These are phyloP conservation scores for Escovopsis sp. DNA, from an alignment of 2,329 filamentous ascomycete genomes.

Conservation along the genomic window DNA sequence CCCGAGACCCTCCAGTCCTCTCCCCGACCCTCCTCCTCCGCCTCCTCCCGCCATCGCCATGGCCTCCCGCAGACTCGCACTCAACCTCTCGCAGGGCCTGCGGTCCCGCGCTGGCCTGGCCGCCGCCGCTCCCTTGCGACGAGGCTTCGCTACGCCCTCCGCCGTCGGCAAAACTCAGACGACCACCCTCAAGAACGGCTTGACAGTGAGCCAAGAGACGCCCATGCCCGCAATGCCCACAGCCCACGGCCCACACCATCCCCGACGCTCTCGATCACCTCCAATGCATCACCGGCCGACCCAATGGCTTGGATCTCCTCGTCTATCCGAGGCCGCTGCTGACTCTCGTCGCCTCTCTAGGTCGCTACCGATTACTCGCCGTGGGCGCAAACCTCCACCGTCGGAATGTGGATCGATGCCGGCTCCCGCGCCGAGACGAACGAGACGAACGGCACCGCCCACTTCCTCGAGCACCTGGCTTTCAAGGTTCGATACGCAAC, in stretches of 20 bases:
- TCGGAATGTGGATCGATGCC: conserved; percentile 98
- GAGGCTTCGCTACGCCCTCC: conserved; percentile 83
- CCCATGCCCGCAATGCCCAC: no score
- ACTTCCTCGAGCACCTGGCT: conserved; percentile 98
- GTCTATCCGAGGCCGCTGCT: conserved; percentile 6
- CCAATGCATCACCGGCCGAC: conserved; percentile 11
- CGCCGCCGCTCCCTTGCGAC: conserved; percentile 59
- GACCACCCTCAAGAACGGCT: conserved; percentile 90
- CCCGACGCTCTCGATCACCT: conserved; percentile 23
- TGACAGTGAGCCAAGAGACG: conserved; percentile 60
- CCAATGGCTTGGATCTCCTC: conserved; percentile 6
- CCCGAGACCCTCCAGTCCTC: no score
- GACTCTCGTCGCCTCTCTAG: conserved; percentile 31
- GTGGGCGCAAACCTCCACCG: conserved; percentile 94
- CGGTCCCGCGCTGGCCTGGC: conserved; percentile 76
- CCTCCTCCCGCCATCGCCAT: conserved; percentile 34
- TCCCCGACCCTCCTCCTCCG: no score
- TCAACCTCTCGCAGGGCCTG: conserved; percentile 82
- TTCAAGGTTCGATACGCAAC: conserved; percentile 66
- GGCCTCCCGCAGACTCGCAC: conserved; percentile 94
- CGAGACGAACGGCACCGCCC: conserved; percentile 96
- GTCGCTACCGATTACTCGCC: conserved; percentile 96
- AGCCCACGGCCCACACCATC: conserved; percentile 1
- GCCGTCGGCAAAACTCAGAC: conserved; percentile 74
- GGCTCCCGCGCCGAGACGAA: conserved; percentile 95